Conservation (phyloP, 352 stramenopile genomes). For the Aphanomyces stellatus region DNA sequence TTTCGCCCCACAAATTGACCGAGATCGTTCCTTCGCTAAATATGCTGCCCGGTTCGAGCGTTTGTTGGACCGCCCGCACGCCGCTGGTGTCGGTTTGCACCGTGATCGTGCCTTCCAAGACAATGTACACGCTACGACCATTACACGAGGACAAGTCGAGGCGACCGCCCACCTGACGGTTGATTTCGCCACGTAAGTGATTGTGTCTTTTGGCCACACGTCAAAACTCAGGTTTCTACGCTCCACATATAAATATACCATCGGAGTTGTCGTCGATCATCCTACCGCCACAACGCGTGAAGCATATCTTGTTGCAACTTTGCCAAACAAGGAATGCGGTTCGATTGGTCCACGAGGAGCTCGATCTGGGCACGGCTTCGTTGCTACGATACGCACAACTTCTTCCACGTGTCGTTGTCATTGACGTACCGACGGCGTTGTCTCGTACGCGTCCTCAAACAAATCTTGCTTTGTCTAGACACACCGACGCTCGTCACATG, state of each 20-base stretch:
- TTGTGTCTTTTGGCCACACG: neutral
- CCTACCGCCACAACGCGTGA: neutral
- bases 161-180: neutral
- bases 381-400: neutral
- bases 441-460: conserved; percentile 11
- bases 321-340: neutral
- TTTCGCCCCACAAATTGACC: conserved; percentile 6
- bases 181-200: neutral
- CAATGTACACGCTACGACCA: conserved; percentile 10
- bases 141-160: neutral
- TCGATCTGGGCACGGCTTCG: neutral
- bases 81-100: neutral
- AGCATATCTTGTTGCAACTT: neutral
- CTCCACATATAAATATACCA: neutral
- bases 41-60: neutral
- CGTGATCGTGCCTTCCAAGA: conserved; percentile 3
- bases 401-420: neutral
- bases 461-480: neutral
- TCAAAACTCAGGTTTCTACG: neutral
- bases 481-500: neutral
- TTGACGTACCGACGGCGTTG: neutral
- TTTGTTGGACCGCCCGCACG: neutral
- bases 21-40: conserved; percentile 15
- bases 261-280: neutral
- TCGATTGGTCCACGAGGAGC: conserved; percentile 1